These are phyloP conservation scores for Trametes gibbosa DNA, from an alignment of 768 basidiomycete genomes.

Conservation along the genomic window DNA sequence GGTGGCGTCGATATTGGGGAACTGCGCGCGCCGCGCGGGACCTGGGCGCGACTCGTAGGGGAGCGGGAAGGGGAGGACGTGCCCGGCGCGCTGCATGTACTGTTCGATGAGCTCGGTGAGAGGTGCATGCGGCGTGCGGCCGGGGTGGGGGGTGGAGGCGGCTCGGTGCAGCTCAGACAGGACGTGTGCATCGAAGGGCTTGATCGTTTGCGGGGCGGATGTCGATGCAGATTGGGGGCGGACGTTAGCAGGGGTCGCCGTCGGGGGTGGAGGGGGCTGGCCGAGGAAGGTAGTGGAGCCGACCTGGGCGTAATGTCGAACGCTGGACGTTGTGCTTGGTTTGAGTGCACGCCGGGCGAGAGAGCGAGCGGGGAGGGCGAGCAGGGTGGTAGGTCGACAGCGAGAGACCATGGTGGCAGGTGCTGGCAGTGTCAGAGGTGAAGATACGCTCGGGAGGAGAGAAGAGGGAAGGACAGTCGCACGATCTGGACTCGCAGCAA, in stretches of 20 bases:
- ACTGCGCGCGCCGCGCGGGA: conserved; percentile 29
- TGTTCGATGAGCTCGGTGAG: conserved; percentile 40
- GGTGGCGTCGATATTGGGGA: conserved; percentile 11
- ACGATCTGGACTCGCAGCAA: too few relatives aligned
- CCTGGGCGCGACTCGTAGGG: conserved; percentile 52
- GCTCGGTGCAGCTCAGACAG: conserved; percentile 19
- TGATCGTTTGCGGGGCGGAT: background rate
- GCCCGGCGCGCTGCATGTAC: conserved; percentile 41
- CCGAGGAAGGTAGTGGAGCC: conserved; percentile 24
- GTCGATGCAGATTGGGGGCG: background rate
- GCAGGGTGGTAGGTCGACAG: background rate
- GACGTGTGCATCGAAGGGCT: conserved; percentile 24
- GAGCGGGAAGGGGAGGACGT: conserved; percentile 40
- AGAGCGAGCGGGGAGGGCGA: conserved; percentile 3
- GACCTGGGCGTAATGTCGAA: conserved; percentile 25
- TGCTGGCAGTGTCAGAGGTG: too few relatives aligned
- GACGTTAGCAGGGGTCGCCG: background rate
- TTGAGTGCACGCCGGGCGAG: background rate
- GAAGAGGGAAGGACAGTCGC: background rate
- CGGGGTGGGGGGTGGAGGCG: background rate
- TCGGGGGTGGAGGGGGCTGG: conserved; percentile 3
- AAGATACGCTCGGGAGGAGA: too few relatives aligned
- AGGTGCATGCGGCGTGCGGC: conserved; percentile 1
- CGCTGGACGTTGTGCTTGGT: background rate
- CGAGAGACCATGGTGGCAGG: background rate